Conservation (phyloP, 2,329 filamentous ascomycete genomes). For the Calonectria fujianensis region DNA sequence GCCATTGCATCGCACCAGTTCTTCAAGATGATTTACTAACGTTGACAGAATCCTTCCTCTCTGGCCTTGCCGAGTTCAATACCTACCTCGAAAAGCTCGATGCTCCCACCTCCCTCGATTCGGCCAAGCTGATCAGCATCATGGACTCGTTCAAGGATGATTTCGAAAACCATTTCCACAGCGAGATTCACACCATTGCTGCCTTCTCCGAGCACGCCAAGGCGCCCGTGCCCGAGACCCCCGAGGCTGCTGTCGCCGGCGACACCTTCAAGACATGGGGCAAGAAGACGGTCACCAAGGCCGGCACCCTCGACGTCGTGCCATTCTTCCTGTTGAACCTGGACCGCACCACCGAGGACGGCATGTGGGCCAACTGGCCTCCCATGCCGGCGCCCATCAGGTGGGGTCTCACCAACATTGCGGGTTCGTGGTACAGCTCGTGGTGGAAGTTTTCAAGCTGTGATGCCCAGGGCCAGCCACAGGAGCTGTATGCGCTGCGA, state of each 20-base stretch:
- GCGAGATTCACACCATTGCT: constrained; percentile 72
- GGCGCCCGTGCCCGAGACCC: constrained; percentile 68
- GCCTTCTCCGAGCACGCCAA: constrained; percentile 69
- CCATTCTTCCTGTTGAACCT: constrained; percentile 80
- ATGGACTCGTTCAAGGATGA: constrained; percentile 70
- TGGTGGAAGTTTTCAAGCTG: constrained; percentile 82
- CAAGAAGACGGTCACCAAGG: constrained; percentile 78
- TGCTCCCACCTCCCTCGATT: constrained; percentile 65
- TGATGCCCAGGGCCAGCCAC: constrained; percentile 70
- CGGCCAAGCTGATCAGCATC: constrained; percentile 66
- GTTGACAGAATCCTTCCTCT: constrained; percentile 67
- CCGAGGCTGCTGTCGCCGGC: constrained; percentile 66
- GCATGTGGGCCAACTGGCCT: constrained; percentile 78
- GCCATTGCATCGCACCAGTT: neutral
- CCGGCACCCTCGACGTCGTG: constrained; percentile 75
- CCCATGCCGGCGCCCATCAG: constrained; percentile 77
- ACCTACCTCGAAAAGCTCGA: constrained; percentile 69
- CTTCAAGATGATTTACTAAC: neutral
- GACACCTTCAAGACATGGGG: constrained; percentile 76
- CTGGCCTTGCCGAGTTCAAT: constrained; percentile 70
- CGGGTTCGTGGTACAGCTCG: constrained; percentile 72
- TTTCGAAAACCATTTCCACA: constrained; percentile 74
- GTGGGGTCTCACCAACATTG: constrained; percentile 77
- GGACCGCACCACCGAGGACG: constrained; percentile 75
- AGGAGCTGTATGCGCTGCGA: constrained; percentile 71